Evolutionary conservation across 129 eudicot species (phyloP), one percentile per base, ranked within the genome.

Genomic region (sunflower (Helianthus annuus)): DNA sequence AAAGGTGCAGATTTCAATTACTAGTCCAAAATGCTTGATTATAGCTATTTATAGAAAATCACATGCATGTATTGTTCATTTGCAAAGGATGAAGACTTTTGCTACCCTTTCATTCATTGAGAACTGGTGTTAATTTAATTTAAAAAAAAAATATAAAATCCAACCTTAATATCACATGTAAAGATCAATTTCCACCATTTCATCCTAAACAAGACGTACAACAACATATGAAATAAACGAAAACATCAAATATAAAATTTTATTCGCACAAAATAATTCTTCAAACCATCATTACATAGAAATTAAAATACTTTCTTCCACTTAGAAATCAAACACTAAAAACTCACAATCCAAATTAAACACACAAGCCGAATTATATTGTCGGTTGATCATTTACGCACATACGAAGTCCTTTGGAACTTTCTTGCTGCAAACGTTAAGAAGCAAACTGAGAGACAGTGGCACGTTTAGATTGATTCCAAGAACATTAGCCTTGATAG

Each of bases 381-480:
- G 10, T 0, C 7, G 17, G 34, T 61, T 32, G 55, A 10, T 60
- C 10, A 12, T 9, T 74, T 83, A 85, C 56, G 85, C 58, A 74
- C 92, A 87, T 40, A 75, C 74, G 65, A 85, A 88, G 68, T 73
- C 88, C 19, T 19, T 49, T 13, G 95, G 95, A 53, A 72, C 88
- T 15, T 85, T 70, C 80, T 83, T 85, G 65, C 80, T 77, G 46
- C 95, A 88, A 38, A 76, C 81, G 22, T 88, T 88, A 7, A 88
- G 86, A 54, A 88, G 87, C 81, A 88, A 80, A 78, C 84, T 88
- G 54, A 88, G 87, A 2, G 95, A 73, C 2, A 88, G 15, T 6
- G 95, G 95, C 9, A 88, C 48, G 61, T 88, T 83, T 7, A 88
- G 84, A 70, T 88, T 83, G 61, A 88, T 83, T 10, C 96, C 92